Evolutionary conservation across 371 early-diverging fungal species (phyloP).

Genomic region (Saksenaea oblongispora): DNA sequence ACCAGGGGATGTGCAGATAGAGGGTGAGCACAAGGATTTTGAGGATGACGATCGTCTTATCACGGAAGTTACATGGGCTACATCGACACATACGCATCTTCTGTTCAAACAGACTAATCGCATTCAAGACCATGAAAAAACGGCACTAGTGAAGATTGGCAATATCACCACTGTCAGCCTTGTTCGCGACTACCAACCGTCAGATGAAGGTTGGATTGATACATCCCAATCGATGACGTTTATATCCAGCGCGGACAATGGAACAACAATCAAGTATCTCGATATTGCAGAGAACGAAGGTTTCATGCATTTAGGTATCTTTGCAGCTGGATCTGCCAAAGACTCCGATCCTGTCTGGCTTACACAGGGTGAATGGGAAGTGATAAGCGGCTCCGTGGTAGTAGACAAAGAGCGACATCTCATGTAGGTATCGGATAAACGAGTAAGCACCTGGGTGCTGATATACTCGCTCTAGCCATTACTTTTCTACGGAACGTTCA

Average conservation of each 20-base stretch:
- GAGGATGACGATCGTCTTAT: slow-evolving; percentile 74
- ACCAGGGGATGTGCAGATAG: slow-evolving; percentile 11
- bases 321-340: slow-evolving; percentile 37
- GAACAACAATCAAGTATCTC: slow-evolving; percentile 64
- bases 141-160: slow-evolving; percentile 56
- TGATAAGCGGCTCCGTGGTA: slow-evolving; percentile 61
- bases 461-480: slow-evolving; percentile 45
- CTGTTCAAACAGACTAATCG: slow-evolving; percentile 86
- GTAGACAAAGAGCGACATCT: slow-evolving; percentile 60
- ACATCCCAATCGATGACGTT: slow-evolving; percentile 65
- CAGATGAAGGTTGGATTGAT: slow-evolving; percentile 20
- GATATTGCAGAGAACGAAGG: slow-evolving; percentile 82
- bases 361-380: slow-evolving; percentile 88
- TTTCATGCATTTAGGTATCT: slow-evolving; percentile 83
- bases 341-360: slow-evolving; percentile 66
- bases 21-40: slow-evolving; percentile 37
- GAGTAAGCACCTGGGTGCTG: not conserved
- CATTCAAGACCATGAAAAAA: slow-evolving; percentile 79
- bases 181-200: slow-evolving; percentile 35
- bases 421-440: slow-evolving; percentile 45
- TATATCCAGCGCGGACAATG: slow-evolving; percentile 70
- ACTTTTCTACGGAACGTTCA: slow-evolving; percentile 73
- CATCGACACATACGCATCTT: slow-evolving; percentile 59
- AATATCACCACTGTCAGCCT: slow-evolving; percentile 16
- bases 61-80: slow-evolving; percentile 83